Evolutionary conservation across 495 filamentous ascomycete genomes (phyloP).

Genomic region (Penicillium angulare): DNA sequence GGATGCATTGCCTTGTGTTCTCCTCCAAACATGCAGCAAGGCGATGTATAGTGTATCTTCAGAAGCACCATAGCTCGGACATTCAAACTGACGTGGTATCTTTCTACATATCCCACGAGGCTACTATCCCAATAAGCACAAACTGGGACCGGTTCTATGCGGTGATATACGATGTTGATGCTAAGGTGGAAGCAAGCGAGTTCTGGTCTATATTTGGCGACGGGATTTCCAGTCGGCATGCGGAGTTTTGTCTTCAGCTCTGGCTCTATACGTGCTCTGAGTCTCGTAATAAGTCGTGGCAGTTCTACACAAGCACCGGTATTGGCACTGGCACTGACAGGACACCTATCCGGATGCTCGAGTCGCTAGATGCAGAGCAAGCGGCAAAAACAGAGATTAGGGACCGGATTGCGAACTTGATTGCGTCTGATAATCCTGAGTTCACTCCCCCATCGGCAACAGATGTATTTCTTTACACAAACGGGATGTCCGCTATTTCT

Average conservation of each 20-base stretch:
- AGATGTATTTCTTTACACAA: constrained; percentile 45
- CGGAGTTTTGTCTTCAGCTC: not conserved
- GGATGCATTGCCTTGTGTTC: not conserved
- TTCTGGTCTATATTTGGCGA: not conserved
- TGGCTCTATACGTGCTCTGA: not conserved
- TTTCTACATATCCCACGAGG: not conserved
- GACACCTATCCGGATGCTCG: not conserved
- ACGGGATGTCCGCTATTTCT: constrained; percentile 48
- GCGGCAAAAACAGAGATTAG: not conserved
- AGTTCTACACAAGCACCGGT: not conserved
- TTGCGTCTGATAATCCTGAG: not conserved
- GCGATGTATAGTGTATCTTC: not conserved
- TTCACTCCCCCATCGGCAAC: not conserved
- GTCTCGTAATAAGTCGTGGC: not conserved
- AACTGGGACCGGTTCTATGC: not conserved
- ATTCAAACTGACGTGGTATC: not conserved
- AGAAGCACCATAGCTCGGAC: not conserved
- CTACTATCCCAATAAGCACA: not conserved
- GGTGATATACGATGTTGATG: not conserved
- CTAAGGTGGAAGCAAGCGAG: not conserved
- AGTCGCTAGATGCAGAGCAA: not conserved
- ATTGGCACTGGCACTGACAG: not conserved
- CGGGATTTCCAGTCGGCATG: not conserved
- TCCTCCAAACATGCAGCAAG: not conserved
- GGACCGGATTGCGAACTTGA: not conserved